Conservation (phyloP, 805 yeast genomes). For the Saccharomycopsis sp. region DNA sequence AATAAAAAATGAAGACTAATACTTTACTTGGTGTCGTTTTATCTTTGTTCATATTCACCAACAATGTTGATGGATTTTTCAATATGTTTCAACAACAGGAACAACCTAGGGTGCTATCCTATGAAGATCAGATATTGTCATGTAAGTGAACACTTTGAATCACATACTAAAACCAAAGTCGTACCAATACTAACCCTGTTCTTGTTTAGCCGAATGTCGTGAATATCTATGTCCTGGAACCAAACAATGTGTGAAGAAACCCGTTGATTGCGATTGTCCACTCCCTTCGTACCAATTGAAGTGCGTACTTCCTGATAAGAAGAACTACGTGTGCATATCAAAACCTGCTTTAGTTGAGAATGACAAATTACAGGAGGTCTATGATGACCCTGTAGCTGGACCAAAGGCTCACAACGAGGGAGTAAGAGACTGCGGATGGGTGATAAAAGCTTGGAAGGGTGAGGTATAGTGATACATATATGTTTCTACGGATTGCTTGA, state of each 20-base stretch:
- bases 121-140: conserved; percentile 32
- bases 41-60: neutral
- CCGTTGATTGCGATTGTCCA: conserved; percentile 83
- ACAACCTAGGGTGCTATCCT: conserved; percentile 27
- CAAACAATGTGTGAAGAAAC: conserved; percentile 60
- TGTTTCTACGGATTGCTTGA: no score
- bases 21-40: neutral
- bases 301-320: conserved; percentile 66
- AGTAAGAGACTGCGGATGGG: conserved; percentile 83
- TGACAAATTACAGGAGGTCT: conserved; percentile 28
- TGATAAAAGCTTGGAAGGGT: conserved; percentile 62
- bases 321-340: conserved; percentile 71
- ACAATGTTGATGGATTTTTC: conserved; percentile 28
- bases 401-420: conserved; percentile 39
- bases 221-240: conserved; percentile 81
- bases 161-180: neutral
- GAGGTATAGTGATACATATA: conserved; percentile 27
- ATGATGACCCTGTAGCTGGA: conserved; percentile 43
- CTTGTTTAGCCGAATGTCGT: conserved; percentile 41
- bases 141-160: conserved; percentile 20
- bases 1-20: neutral
- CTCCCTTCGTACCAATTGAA: conserved; percentile 79
- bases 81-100: conserved; percentile 38
- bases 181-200: neutral
- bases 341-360: conserved; percentile 54